phyloP scores from a whole-genome alignment of 1,139 yeast species.

The Suhomyces panamericanus region DNA sequence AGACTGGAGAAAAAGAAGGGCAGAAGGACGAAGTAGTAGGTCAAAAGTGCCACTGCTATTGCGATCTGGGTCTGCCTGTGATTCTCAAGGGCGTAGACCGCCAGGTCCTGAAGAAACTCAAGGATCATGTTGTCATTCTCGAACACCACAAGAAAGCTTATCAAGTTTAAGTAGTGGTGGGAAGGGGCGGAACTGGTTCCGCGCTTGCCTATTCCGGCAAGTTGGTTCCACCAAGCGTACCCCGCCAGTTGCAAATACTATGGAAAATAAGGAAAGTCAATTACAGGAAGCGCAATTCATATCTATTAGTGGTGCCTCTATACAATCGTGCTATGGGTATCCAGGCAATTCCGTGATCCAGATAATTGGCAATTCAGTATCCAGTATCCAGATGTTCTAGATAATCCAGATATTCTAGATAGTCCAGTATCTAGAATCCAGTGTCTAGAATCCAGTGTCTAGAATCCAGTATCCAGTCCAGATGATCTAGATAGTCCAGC shows the following conservation, averaged over 20 bases:
- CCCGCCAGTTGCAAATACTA: slow-evolving; percentile 1
- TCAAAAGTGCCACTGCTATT: slow-evolving; percentile 5
- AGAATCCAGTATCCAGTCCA: too few species aligned
- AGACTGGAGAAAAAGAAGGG: slow-evolving; percentile 55
- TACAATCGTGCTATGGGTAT: too few species aligned
- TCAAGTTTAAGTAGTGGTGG: not conserved
- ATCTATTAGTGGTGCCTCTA: not conserved
- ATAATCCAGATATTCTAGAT: too few species aligned
- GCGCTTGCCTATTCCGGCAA: slow-evolving; percentile 5
- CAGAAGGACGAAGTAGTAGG: slow-evolving; percentile 37
- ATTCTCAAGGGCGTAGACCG: not conserved
- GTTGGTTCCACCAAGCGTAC: not conserved
- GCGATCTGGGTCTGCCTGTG: slow-evolving; percentile 3
- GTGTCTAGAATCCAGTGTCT: too few species aligned
- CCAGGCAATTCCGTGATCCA: too few species aligned
- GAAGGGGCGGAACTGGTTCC: slow-evolving; percentile 3
- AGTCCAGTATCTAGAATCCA: too few species aligned
- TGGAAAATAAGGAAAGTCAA: not conserved
- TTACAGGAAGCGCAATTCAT: not conserved
- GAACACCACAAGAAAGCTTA: too few species aligned
- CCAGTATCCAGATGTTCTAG: too few species aligned
- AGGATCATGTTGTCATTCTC: slow-evolving; percentile 1
- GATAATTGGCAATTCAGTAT: too few species aligned
- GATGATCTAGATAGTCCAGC: too few species aligned
- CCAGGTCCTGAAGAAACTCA: slow-evolving; percentile 1